These are phyloP conservation scores for Neltuma alba DNA, from an alignment of 306 rosid genomes.

Conservation along the genomic window DNA sequence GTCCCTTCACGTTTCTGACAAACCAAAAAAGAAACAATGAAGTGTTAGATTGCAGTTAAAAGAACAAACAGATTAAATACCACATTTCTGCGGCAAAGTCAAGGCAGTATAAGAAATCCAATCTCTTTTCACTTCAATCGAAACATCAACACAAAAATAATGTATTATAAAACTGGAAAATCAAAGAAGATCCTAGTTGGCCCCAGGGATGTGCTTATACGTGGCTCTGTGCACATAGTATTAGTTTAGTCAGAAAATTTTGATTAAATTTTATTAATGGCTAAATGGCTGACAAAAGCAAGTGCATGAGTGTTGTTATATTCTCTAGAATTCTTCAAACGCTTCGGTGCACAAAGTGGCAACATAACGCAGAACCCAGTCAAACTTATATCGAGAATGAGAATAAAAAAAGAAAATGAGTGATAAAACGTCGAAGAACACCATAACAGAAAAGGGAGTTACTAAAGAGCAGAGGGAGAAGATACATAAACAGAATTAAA, in stretches of 20 bases:
- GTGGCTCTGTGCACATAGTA: neutral
- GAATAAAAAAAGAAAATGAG: neutral
- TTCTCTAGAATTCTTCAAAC: neutral
- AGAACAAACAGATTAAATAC: neutral
- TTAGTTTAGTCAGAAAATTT: neutral
- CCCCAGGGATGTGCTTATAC: neutral
- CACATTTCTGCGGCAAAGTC: slow-evolving; percentile 4
- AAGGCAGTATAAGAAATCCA: slow-evolving; percentile 12
- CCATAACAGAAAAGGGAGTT: neutral
- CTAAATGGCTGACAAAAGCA: neutral
- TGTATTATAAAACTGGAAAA: neutral
- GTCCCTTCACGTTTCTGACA: slow-evolving; percentile 65
- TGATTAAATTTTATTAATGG: neutral
- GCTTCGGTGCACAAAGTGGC: neutral
- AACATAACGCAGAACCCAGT: neutral
- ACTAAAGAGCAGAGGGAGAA: neutral
- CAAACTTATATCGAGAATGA: neutral
- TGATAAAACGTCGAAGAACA: neutral
- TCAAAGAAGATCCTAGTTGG: neutral
- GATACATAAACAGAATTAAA: neutral
- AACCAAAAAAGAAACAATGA: neutral
- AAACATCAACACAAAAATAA: slow-evolving; percentile 3
- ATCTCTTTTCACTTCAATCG: slow-evolving; percentile 19
- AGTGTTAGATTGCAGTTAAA: slow-evolving; percentile 18
- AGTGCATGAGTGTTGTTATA: neutral